A percentile compares a stretch with the other conserved stretches of the same genome.
Evolutionary conservation across 1,139 yeast species (phyloP).

Genomic region (Debaryomyces fabryi): DNA sequence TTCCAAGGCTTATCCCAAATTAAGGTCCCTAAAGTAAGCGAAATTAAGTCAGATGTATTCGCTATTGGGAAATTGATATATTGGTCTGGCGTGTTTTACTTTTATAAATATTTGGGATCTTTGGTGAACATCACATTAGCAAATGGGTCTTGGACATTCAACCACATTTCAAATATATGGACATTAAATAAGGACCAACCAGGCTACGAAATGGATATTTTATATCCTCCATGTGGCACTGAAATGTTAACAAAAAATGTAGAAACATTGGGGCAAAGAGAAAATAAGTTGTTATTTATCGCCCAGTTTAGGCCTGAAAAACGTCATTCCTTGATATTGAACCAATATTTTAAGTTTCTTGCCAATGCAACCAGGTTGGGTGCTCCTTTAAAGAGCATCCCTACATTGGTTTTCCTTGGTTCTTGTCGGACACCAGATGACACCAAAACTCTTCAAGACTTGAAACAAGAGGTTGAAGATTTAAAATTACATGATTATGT

Average conservation of each 20-base stretch:
- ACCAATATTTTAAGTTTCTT: conserved; percentile 61
- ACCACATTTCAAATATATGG: conserved; percentile 73
- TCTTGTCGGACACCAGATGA: conserved; percentile 78
- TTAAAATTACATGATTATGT: conserved; percentile 53
- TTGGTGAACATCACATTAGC: conserved; percentile 68
- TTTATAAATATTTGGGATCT: conserved; percentile 70
- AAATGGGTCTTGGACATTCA: conserved; percentile 90
- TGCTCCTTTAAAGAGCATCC: conserved; percentile 27
- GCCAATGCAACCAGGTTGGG: conserved; percentile 22
- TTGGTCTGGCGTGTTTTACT: conserved; percentile 65
- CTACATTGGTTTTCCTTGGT: conserved; percentile 75
- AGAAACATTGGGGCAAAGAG: conserved; percentile 31
- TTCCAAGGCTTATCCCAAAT: conserved; percentile 28
- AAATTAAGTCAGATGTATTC: conserved; percentile 22
- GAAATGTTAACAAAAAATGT: conserved; percentile 40
- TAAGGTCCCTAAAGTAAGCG: conserved; percentile 17
- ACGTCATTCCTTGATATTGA: conserved; percentile 72
- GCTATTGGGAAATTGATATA: conserved; percentile 57
- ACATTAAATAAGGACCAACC: conserved; percentile 26
- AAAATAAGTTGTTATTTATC: conserved; percentile 66
- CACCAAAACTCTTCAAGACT: conserved; percentile 54
- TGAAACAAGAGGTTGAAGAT: conserved; percentile 49
- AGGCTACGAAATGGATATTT: conserved; percentile 40
- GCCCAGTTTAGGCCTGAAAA: conserved; percentile 98
- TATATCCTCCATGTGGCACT: conserved; percentile 89